Evolutionary conservation across 768 basidiomycete genomes (phyloP), one percentile per base, ranked within the genome.

Genomic region (Gloeostereum incarnatum): DNA sequence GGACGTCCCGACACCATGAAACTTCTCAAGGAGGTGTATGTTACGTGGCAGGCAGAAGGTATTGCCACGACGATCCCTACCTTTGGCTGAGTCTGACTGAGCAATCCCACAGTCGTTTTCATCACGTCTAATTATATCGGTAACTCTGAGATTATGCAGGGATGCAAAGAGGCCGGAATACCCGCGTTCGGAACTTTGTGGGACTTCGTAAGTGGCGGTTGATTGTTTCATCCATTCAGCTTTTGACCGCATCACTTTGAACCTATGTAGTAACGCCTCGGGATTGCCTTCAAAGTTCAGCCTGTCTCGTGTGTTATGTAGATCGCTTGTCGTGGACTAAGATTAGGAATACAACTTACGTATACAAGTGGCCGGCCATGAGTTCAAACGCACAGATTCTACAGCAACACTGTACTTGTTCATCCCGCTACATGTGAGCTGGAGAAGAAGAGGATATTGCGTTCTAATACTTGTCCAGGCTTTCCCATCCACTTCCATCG

Each of bases 401-500:
- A 30, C 17, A 30, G 29, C 29, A 30, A 13, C 17, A 30, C 29
- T 30, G 29, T 30, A 30, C 17, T 30, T 30, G 17, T n/a, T n/a
- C n/a, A n/a, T n/a, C n/a, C n/a, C n/a, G n/a, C n/a, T n/a, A n/a
- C n/a, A n/a, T n/a, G n/a, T 14, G 26, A 29, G 26, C 26, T 29
- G 8, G 26, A 29, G 8, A 8, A 14, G 26, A 29, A 29, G 26
- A n/a, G n/a, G n/a, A n/a, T n/a, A n/a, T n/a, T n/a, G n/a, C n/a
- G n/a, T 20, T 20, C 78, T 47, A 83, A 59, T 41, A 88, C 62
- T 56, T 76, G 66, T 7, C 86, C 86, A 26, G 64, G 60, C 50
- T 69, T 76, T 50, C 86, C 87, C 89, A 92, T 91, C 89, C 89
- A 91, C 10, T 61, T 61, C 88, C 85, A 92, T 38, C 81, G 70